Evolutionary conservation across 176 grass and related monocot genomes (phyloP), one percentile per base, ranked within the genome.

Genomic region (Rhipidocladum racemiflorum): DNA sequence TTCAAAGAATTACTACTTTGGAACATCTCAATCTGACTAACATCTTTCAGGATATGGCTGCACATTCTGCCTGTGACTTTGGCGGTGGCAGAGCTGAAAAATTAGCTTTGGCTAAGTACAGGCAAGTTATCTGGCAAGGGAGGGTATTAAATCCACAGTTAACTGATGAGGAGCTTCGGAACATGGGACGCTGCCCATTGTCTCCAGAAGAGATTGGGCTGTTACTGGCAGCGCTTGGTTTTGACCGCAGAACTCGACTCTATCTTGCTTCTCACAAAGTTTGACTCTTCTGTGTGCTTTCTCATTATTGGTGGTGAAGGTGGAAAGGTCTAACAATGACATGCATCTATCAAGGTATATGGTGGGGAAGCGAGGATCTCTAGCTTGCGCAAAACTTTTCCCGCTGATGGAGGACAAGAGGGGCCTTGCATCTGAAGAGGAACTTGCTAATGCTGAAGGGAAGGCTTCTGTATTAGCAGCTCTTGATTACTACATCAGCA

Each of bases 181-280:
- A 86, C 60, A 78, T 78, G 30, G 95, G 92, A 65, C 88, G 93
- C 15, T 98, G 92, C 65, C 92, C 92, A 0, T 88, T 95, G 79
- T 95, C 95, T 70, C 95, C 95, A 43, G 95, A 98, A 88, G 92
- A 98, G 61, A 91, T 95, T 56, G 95, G 95, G 21, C 38, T 98
- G 70, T 82, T 98, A 71, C 81, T 97, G 61, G 81, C 79, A 76
- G 92, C 88, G 12, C 76, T 97, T 40, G 94, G 92, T 29, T 98
- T 98, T 81, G 92, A 95, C 54, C 74, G 39, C 45, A 91, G 28
- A 74, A 93, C 95, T 72, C 81, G 75, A 78, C 87, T 98, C 20
- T 97, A 92, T 89, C 94, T 97, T 87, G 94, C 94, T 30, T 97
- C 94, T 68, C 94, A 97, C 88, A 94, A 92, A 92, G 94, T 97